Conservation (phyloP, 495 filamentous ascomycete species). For the Cercophora sp. region DNA sequence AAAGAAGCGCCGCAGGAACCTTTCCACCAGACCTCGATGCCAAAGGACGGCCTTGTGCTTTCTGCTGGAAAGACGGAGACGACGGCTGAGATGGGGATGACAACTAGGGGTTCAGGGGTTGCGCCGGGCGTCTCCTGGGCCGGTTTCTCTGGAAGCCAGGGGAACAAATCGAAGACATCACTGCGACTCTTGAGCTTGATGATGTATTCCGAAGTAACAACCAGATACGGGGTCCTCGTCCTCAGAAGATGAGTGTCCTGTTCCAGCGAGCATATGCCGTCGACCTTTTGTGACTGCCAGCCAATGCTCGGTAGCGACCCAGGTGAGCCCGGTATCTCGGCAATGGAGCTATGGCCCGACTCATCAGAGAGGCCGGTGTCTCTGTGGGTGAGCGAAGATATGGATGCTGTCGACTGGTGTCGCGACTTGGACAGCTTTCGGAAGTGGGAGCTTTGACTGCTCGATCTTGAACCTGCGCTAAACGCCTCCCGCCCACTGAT, state of each 20-base stretch:
- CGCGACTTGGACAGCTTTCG: conserved; percentile 27
- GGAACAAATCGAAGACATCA: conserved; percentile 46
- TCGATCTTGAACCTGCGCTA: conserved; percentile 4
- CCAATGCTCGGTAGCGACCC: conserved; percentile 21
- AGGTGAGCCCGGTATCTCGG: conserved; percentile 18
- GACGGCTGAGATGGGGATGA: conserved; percentile 66
- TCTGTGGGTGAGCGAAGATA: conserved; percentile 17
- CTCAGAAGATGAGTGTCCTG: conserved; percentile 75
- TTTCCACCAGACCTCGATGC: conserved; percentile 80
- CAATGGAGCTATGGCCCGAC: conserved; percentile 20
- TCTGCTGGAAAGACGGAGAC: conserved; percentile 77
- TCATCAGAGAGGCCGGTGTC: conserved; percentile 28
- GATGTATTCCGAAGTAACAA: conserved; percentile 82
- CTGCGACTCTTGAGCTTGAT: conserved; percentile 76
- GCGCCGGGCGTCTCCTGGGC: conserved; percentile 10
- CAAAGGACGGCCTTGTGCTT: conserved; percentile 71
- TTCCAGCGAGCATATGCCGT: conserved; percentile 68
- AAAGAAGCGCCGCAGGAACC: conserved; percentile 53
- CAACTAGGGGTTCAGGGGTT: conserved; percentile 24
- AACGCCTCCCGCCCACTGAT: conserved; percentile 18
- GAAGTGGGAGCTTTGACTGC: conserved; percentile 9
- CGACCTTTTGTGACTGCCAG: conserved; percentile 38
- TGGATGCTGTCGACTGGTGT: conserved; percentile 17
- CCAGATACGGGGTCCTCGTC: conserved; percentile 83
- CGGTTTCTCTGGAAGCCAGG: conserved; percentile 19